phyloP scores from a whole-genome alignment of 169 alveolate genomes.

The Eimeria necatrix region DNA sequence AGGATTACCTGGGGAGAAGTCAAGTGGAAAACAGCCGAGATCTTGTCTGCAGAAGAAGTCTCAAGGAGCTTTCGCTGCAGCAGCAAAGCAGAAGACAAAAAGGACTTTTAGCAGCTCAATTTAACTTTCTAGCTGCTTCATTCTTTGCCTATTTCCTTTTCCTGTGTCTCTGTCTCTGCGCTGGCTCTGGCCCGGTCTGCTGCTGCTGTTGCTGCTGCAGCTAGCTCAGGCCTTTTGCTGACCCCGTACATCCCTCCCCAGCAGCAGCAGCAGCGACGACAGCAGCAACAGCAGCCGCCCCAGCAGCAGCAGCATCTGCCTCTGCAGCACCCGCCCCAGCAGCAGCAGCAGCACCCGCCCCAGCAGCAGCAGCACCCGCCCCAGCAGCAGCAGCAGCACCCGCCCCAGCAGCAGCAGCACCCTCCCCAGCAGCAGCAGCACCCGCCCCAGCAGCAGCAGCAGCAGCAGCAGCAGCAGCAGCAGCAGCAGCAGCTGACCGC shows the following conservation, averaged over 20 bases:
- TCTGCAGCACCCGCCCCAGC: not conserved
- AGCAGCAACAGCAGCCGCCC: not conserved
- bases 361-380: not conserved
- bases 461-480: constrained; percentile 16
- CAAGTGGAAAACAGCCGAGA: constrained; percentile 25
- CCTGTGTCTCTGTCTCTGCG: no score
- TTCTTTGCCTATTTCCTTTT: not conserved
- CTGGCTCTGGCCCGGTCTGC: no score
- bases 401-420: not conserved
- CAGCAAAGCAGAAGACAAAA: not conserved
- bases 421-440: not conserved
- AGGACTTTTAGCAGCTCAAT: no score
- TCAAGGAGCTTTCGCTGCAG: not conserved
- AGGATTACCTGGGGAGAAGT: not conserved
- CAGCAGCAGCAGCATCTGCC: not conserved
- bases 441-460: not conserved
- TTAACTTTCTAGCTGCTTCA: no score
- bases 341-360: not conserved
- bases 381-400: not conserved
- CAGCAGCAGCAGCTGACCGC: constrained; percentile 54
- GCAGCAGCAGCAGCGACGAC: not conserved
- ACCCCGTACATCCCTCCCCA: not conserved
- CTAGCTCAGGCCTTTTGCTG: not conserved
- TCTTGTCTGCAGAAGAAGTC: not conserved
- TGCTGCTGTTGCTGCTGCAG: not conserved